Evolutionary conservation across 1,284 basidiomycete species (phyloP).

Genomic region (Trametes pubescens): DNA sequence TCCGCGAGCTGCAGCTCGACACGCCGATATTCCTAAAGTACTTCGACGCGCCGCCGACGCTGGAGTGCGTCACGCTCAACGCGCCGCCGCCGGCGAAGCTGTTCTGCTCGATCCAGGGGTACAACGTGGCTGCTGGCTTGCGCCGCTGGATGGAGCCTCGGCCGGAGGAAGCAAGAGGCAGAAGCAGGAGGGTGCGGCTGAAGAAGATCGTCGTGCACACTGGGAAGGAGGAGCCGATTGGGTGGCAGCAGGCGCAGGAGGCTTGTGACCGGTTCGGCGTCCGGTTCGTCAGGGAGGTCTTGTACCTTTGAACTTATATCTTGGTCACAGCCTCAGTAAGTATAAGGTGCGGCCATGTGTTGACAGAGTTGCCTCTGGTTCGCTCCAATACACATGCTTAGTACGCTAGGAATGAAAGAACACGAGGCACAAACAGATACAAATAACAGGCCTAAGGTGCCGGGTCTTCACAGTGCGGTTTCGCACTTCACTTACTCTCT

Average conservation of each 20-base stretch:
- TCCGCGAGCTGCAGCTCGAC: constrained; percentile 2
- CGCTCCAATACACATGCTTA: no score
- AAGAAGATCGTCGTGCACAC: background rate
- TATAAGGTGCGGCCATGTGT: no score
- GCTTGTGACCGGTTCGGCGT: background rate
- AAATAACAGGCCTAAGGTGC: no score
- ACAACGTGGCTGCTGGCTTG: background rate
- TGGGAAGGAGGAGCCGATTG: background rate
- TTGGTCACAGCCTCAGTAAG: no score
- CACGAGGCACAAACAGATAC: no score
- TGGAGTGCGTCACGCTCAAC: background rate
- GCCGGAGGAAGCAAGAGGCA: background rate
- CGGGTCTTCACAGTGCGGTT: no score
- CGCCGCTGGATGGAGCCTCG: background rate
- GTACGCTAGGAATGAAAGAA: no score
- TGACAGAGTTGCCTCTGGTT: no score
- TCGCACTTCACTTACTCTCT: no score
- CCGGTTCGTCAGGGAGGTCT: background rate
- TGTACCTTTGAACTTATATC: background rate
- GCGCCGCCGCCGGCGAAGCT: background rate
- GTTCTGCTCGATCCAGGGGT: background rate
- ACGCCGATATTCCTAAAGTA: background rate
- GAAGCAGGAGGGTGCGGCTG: background rate
- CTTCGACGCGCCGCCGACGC: background rate
- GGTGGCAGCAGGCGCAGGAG: background rate